Base-by-base conservation (phyloP, 805 yeast species). In the Tetrapisispora arboricola region DNA sequence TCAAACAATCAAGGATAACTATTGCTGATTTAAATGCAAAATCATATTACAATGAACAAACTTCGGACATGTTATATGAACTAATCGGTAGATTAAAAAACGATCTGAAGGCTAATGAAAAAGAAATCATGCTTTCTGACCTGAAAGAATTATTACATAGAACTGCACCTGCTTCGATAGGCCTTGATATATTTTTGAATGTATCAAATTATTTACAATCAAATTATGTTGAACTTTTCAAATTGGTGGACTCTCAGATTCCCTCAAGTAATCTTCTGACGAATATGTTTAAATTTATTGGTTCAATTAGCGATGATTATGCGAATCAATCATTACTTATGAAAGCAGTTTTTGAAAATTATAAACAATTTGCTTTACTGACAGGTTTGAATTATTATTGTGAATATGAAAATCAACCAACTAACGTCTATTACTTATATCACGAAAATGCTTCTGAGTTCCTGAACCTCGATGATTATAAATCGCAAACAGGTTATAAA, bases 11-110 rank as follows among this genome's bases (percentile, higher is more conserved):
- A 50, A 63, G 77, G 1, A 64, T 64, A 18, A 75, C 87, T 20
- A 73, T 88, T 41, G 75, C 79, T 43, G 78, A 81, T 44, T 67
- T 90, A 40, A 78, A 87, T 1, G 72, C 76, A 2, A 95, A 87
- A 57, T 73, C 79, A 11, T 87, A 87, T 53, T 90, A 90, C 57
- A 79, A 79, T 44, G 94, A 86, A 49, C 98, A 92, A 59, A 75
- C 82, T 5, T 72, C 80, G 13, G 96, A 88, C 57, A 80, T 90
- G 66, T 66, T 87, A 16, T 73, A 76, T 22, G 94, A 83, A 44
- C 65, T 87, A 13, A 61, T 79, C 32, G 49, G 70, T 16, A 73
- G 55, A 39, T 44, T 66, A 26, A 61, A 59, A 36, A 58, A 57
- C 6, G 67, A 43, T n/a, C 21, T 31, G 5, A 29, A 16, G 13